A percentile compares a stretch with the other conserved stretches of the same genome.
These are phyloP conservation scores for Cercophora newfieldiana DNA, from an alignment of 495 filamentous ascomycete genomes.

Conservation along the genomic window DNA sequence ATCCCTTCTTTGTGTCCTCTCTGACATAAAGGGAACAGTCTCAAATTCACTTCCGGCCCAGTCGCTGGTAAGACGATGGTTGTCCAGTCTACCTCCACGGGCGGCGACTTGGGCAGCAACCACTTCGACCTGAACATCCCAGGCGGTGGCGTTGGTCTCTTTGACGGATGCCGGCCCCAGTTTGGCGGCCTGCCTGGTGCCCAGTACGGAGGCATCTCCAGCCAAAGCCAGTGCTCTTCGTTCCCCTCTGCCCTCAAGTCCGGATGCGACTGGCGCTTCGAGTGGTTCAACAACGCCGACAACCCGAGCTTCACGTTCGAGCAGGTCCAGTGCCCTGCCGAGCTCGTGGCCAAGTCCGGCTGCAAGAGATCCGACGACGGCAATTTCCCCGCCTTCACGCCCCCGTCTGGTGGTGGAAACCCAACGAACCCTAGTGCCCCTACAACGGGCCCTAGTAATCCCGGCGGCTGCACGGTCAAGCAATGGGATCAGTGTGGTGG, in stretches of 20 bases:
- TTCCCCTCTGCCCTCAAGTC: constrained; percentile 53
- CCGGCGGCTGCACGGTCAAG: constrained; percentile 24
- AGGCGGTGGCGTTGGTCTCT: constrained; percentile 58
- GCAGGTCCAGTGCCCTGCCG: constrained; percentile 56
- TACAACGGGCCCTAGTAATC: constrained; percentile 5
- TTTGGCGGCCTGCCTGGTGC: constrained; percentile 56
- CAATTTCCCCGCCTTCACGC: constrained; percentile 31
- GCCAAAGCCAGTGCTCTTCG: constrained; percentile 46
- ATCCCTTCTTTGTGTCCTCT: constrained; percentile 13
- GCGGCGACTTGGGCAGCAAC: constrained; percentile 54
- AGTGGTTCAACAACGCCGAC: constrained; percentile 58
- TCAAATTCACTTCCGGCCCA: constrained; percentile 40
- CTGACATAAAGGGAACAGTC: constrained; percentile 21
- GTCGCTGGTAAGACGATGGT: constrained; percentile 58
- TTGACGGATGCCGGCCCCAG: constrained; percentile 54
- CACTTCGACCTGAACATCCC: constrained; percentile 62
- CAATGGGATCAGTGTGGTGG: constrained; percentile 51
- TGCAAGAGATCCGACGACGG: constrained; percentile 42
- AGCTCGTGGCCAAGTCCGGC: constrained; percentile 51
- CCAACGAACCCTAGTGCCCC: constrained; percentile 2
- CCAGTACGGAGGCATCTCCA: constrained; percentile 56
- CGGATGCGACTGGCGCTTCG: constrained; percentile 61
- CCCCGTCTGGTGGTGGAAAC: constrained; percentile 14
- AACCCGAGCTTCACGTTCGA: constrained; percentile 56
- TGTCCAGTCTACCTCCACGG: constrained; percentile 64